These are phyloP conservation scores for Paramecium pentaurelia DNA, from an alignment of 73 alveolate genomes.

Conservation along the genomic window DNA sequence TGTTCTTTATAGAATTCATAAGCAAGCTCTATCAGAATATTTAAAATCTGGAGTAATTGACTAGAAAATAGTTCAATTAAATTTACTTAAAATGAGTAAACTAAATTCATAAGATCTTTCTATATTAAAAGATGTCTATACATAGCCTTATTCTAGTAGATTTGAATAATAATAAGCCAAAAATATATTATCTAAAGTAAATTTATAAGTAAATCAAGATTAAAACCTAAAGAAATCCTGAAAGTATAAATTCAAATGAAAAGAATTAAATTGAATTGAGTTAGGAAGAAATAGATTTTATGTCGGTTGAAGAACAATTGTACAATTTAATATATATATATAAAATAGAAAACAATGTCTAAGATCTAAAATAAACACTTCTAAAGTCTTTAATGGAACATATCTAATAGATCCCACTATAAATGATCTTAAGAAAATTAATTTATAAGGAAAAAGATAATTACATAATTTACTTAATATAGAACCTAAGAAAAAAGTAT, in stretches of 20 bases:
- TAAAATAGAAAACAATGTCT: not conserved
- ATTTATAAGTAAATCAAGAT: not conserved
- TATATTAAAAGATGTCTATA: not conserved
- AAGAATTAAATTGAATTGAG: not conserved
- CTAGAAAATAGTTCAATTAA: not conserved
- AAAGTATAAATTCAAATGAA: not conserved
- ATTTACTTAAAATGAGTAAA: not conserved
- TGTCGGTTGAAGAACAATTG: not conserved
- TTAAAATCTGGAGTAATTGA: not conserved
- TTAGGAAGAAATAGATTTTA: not conserved
- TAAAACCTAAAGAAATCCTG: not conserved
- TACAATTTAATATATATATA: not conserved
- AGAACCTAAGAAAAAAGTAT: not conserved
- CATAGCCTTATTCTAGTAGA: not conserved
- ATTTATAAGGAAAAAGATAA: not conserved
- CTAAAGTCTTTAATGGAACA: constrained; percentile 29
- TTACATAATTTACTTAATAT: not conserved
- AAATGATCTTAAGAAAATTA: not conserved
- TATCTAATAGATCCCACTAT: constrained; percentile 29
- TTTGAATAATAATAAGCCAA: not conserved
- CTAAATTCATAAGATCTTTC: not conserved
- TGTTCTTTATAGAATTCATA: not conserved
- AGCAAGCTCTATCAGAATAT: not conserved
- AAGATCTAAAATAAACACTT: constrained; percentile 13
- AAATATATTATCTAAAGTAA: not conserved